Percentiles rank a stretch among this genome's conserved stretches.
Conservation (phyloP, 2,329 filamentous ascomycete genomes). For the Colletotrichum sp. region DNA sequence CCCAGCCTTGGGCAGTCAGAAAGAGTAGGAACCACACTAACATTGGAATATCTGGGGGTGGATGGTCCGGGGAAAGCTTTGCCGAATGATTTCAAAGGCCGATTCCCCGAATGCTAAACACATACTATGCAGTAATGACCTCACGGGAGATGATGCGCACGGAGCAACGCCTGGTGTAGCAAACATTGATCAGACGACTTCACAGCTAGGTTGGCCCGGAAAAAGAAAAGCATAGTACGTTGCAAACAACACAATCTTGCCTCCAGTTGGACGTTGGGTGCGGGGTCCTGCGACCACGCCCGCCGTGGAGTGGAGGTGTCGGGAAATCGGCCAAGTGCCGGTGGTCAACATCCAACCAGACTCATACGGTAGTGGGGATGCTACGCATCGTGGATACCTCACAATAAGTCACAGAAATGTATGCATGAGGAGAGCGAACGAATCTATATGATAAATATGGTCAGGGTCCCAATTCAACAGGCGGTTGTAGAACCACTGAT, state of each 20-base stretch:
- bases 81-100: not conserved
- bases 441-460: not conserved
- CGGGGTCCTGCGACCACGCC: not conserved
- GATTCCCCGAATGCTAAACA: not conserved
- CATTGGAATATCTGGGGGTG: not conserved
- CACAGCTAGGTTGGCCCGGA: not conserved
- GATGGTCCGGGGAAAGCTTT: not conserved
- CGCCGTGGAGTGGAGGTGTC: not conserved
- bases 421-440: no score
- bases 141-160: not conserved
- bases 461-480: not conserved
- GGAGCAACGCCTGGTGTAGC: not conserved
- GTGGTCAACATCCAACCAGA: not conserved
- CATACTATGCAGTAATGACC: not conserved
- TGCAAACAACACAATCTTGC: not conserved
- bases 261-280: not conserved
- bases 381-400: not conserved
- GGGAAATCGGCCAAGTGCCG: not conserved
- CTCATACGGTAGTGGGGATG: not conserved
- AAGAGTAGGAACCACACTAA: not conserved
- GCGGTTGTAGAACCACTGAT: accelerated
- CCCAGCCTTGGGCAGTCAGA: not conserved
- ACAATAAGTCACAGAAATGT: no score
- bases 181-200: not conserved
- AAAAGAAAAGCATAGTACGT: not conserved